Percentiles rank a stretch among this genome's conserved stretches.
Evolutionary conservation across 2,329 filamentous ascomycete genomes (phyloP).

Genomic region (Diplodia corticola): DNA sequence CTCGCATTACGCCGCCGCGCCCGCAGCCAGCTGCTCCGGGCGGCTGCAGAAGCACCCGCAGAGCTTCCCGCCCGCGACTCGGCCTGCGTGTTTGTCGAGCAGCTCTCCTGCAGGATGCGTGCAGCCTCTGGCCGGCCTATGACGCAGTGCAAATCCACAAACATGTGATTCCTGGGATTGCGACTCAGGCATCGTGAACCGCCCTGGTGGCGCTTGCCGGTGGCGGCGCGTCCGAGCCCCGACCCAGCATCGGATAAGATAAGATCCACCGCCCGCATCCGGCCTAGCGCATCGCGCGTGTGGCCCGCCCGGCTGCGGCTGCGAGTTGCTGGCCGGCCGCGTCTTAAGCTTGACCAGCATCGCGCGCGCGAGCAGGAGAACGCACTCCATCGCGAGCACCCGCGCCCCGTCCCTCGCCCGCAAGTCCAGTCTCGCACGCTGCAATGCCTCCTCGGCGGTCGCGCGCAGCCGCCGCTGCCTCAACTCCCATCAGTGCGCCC

Average conservation of each 20-base stretch:
- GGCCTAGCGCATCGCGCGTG: neutral
- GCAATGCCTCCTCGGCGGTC: slow-evolving; percentile 23
- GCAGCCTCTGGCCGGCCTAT: slow-evolving; percentile 6
- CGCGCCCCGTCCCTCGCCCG: neutral
- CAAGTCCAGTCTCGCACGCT: neutral
- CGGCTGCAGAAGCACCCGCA: neutral
- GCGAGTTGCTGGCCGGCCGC: neutral
- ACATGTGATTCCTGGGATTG: slow-evolving; percentile 6
- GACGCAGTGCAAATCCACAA: slow-evolving; percentile 3
- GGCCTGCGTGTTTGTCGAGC: slow-evolving; percentile 4
- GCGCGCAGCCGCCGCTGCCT: slow-evolving; percentile 21
- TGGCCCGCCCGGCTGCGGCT: neutral
- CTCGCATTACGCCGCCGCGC: neutral
- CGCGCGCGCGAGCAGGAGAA: slow-evolving; percentile 3
- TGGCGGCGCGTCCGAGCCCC: neutral
- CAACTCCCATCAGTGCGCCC: slow-evolving; percentile 5
- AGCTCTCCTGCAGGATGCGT: slow-evolving; percentile 11
- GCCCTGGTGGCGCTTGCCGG: neutral
- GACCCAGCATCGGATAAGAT: neutral
- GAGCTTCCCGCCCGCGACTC: slow-evolving; percentile 4
- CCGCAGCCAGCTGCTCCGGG: neutral
- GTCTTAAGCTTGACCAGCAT: slow-evolving; percentile 3
- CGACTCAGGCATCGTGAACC: slow-evolving; percentile 12
- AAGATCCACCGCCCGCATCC: neutral
- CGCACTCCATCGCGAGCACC: neutral